These are phyloP conservation scores for Leucaena leucocephala DNA, from an alignment of 306 rosid species.

Conservation along the genomic window DNA sequence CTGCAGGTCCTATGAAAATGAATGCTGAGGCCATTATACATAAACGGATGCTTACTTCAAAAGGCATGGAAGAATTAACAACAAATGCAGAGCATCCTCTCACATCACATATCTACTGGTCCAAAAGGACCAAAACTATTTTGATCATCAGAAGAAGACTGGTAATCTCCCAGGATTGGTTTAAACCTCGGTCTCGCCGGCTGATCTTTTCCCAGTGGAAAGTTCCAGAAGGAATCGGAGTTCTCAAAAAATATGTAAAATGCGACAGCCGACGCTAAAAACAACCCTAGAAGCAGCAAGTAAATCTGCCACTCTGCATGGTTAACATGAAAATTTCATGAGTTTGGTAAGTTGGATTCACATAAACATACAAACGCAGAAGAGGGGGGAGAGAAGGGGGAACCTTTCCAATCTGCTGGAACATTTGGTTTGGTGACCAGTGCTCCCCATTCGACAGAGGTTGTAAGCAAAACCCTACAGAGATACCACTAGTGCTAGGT, in stretches of 20 bases:
- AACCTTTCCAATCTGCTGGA: conserved; percentile 99
- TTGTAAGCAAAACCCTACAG: conserved; percentile 77
- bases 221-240: conserved; percentile 90
- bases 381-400: conserved; percentile 13
- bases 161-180: conserved; percentile 52
- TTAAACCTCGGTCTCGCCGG: conserved; percentile 58
- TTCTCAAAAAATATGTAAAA: conserved; percentile 87
- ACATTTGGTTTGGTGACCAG: conserved; percentile 83
- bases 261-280: conserved; percentile 69
- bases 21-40: conserved; percentile 30
- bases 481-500: conserved; percentile 2
- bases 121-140: conserved; percentile 41
- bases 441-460: conserved; percentile 90
- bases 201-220: conserved; percentile 71
- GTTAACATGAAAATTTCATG: conserved; percentile 32
- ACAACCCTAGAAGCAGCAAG: conserved; percentile 69
- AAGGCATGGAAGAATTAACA: conserved; percentile 5
- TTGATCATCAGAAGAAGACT: conserved; percentile 59
- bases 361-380: neutral
- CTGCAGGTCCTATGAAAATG: conserved; percentile 31
- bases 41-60: conserved; percentile 18
- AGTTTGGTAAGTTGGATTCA: neutral
- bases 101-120: conserved; percentile 70
- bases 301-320: conserved; percentile 99
- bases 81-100: conserved; percentile 23